Percentiles rank a stretch among this genome's conserved stretches.
Evolutionary conservation across 2,329 filamentous ascomycete species (phyloP).

Genomic region (Colletotrichum kahawae): DNA sequence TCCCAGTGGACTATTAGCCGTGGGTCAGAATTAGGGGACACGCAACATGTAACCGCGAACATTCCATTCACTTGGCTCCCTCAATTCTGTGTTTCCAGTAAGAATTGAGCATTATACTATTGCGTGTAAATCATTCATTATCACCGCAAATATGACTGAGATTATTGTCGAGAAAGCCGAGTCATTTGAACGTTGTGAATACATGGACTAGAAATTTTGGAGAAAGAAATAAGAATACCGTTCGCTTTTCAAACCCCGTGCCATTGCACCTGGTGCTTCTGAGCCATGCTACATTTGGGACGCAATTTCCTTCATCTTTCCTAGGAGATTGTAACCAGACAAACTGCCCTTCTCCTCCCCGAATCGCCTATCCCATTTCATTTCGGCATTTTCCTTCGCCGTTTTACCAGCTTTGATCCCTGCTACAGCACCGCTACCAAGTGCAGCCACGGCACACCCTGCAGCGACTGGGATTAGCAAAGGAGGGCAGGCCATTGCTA

Average conservation of each 20-base stretch:
- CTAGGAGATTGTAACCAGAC: not conserved
- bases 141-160: not conserved
- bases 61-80: not conserved
- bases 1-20: not conserved
- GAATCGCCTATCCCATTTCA: not conserved
- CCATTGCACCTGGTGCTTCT: fast-evolving
- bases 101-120: not conserved
- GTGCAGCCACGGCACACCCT: not conserved
- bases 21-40: not conserved
- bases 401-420: not conserved
- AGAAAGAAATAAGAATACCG: not conserved
- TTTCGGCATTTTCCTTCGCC: not conserved
- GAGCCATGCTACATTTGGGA: not conserved
- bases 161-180: fast-evolving
- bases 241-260: not conserved
- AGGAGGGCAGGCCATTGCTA: not conserved
- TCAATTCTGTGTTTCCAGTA: not conserved
- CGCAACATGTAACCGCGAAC: not conserved
- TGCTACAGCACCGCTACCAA: not conserved
- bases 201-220: not conserved
- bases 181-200: not conserved
- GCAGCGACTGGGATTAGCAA: not conserved
- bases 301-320: not conserved
- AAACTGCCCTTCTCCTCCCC: not conserved
- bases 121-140: not conserved